Evolutionary conservation across 768 basidiomycete genomes (phyloP).

Genomic region (Pisolithus tinctorius): DNA sequence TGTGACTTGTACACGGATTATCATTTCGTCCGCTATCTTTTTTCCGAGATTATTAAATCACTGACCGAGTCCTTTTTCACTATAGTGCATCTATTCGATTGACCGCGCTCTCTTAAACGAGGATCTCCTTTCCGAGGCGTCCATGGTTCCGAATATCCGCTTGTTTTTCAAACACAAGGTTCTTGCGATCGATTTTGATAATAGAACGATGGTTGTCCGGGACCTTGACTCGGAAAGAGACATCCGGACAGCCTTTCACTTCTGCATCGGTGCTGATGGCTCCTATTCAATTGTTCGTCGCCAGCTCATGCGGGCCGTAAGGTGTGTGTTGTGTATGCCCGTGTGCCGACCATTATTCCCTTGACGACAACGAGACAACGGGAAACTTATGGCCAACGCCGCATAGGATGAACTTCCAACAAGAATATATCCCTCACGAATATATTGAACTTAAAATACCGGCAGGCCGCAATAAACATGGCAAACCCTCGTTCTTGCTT

Average conservation of each 20-base stretch:
- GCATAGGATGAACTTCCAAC: conserved; percentile 87
- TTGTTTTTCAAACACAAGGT: conserved; percentile 81
- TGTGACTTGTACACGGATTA: background rate
- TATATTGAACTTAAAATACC: conserved; percentile 97
- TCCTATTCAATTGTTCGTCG: conserved; percentile 86
- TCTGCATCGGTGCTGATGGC: conserved; percentile 91
- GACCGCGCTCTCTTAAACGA: conserved; percentile 85
- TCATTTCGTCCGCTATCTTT: conserved; percentile 13
- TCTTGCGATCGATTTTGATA: conserved; percentile 66
- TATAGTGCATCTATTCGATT: conserved; percentile 89
- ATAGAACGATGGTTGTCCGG: conserved; percentile 46
- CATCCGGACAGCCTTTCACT: conserved; percentile 52
- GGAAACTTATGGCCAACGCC: conserved; percentile 4
- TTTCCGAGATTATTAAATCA: conserved; percentile 10
- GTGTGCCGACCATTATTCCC: background rate
- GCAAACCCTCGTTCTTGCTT: conserved; percentile 67
- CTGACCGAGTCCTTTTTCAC: conserved; percentile 18
- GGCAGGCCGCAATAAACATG: conserved; percentile 56
- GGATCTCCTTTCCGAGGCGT: conserved; percentile 70
- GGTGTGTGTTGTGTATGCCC: conserved; percentile 43
- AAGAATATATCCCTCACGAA: conserved; percentile 92
- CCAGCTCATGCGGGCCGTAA: conserved; percentile 92
- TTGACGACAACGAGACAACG: background rate
- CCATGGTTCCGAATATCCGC: conserved; percentile 54
- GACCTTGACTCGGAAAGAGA: conserved; percentile 39